Evolutionary conservation across 2,329 filamentous ascomycete species (phyloP).

Genomic region (Thelonectria rubi): DNA sequence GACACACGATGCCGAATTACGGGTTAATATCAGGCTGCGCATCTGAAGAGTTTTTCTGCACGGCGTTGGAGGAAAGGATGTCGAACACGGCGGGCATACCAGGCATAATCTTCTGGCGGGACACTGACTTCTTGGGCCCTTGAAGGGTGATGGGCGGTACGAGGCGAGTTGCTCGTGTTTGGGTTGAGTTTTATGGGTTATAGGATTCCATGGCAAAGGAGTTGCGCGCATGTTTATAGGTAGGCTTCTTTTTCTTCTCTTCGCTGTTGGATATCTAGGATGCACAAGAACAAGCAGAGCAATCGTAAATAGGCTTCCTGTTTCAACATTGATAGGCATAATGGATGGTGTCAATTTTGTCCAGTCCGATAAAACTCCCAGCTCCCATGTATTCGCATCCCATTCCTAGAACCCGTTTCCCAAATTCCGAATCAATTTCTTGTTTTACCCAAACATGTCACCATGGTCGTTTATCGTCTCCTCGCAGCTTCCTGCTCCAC

Average conservation of each 20-base stretch:
- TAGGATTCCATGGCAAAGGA: not conserved
- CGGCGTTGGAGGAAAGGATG: conserved; percentile 22
- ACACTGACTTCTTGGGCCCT: conserved; percentile 23
- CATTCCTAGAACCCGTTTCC: not conserved
- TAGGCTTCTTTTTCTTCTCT: not conserved
- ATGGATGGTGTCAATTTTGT: not conserved
- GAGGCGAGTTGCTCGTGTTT: not conserved
- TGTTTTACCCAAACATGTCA: too few relatives aligned
- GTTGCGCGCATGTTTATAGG: conserved; percentile 3
- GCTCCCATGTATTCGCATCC: not conserved
- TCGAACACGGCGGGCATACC: conserved; percentile 24
- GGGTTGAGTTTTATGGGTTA: not conserved
- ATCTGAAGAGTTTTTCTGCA: not conserved
- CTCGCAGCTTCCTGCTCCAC: conserved; percentile 53
- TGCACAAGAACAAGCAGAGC: conserved; percentile 9
- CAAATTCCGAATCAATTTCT: not conserved
- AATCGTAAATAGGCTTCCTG: conserved; percentile 5
- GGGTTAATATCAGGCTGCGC: not conserved
- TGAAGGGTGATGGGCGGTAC: conserved; percentile 1
- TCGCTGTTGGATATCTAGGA: conserved; percentile 11
- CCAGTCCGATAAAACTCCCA: conserved; percentile 15
- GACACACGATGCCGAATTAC: conserved; percentile 25
- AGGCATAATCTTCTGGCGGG: conserved; percentile 24
- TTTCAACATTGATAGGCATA: conserved; percentile 7
- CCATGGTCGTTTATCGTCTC: conserved; percentile 32